phyloP scores from a whole-genome alignment of 345 rosid genomes.

The Citropsis articulata region DNA sequence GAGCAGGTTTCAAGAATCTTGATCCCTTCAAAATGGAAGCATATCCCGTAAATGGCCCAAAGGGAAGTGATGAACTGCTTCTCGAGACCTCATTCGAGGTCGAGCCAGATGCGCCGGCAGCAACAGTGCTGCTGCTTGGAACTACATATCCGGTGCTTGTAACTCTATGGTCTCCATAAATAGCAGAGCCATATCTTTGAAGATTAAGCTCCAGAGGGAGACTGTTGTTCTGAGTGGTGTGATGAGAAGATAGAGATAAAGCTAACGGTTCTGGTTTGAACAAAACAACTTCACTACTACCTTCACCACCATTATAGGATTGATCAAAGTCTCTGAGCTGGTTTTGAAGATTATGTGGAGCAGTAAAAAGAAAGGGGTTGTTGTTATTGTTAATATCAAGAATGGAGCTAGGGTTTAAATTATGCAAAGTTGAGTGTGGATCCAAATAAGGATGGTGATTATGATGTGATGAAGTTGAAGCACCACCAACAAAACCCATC shows the following conservation, averaged over 20 bases:
- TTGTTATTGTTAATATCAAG: constrained; percentile 25
- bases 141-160: constrained; percentile 28
- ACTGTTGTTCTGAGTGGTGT: constrained; percentile 31
- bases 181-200: constrained; percentile 39
- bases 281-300: constrained; percentile 37
- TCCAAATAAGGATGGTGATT: constrained; percentile 42
- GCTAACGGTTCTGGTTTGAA: constrained; percentile 59
- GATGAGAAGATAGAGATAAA: constrained; percentile 64
- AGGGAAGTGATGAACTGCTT: constrained; percentile 42
- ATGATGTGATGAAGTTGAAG: constrained; percentile 24
- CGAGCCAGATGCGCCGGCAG: constrained; percentile 25
- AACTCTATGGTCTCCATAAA: constrained; percentile 20
- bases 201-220: constrained; percentile 50
- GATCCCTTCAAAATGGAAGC: constrained; percentile 79
- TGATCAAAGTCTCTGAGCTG: constrained; percentile 41
- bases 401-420: constrained; percentile 47
- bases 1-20: constrained; percentile 85
- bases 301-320: constrained; percentile 27
- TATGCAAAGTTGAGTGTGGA: constrained; percentile 40
- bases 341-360: constrained; percentile 44
- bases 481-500: constrained; percentile 43
- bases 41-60: constrained; percentile 80
- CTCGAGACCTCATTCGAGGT: constrained; percentile 45
- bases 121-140: constrained; percentile 26
- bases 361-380: constrained; percentile 44